phyloP scores from a whole-genome alignment of 345 rosid genomes.

The Arabidopsis suecica region DNA sequence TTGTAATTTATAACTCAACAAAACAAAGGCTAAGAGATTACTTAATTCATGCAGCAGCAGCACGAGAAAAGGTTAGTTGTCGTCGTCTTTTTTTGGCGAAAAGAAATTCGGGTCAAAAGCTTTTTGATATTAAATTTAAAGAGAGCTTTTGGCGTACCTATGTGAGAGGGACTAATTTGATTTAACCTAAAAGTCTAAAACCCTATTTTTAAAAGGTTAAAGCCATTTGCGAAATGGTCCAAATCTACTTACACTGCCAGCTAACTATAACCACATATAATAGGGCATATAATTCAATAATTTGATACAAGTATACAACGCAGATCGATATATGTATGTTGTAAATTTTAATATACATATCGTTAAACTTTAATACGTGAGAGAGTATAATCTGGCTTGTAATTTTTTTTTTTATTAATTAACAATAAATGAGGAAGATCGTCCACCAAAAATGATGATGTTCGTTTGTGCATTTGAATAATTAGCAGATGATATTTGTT shows the following conservation, averaged over 20 bases:
- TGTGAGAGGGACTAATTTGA: constrained; percentile 35
- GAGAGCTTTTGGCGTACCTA: constrained; percentile 39
- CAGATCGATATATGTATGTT: no score
- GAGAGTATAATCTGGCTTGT: no score
- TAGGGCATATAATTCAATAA: neutral
- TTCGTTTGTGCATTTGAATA: no score
- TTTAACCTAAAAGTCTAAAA: constrained; percentile 33
- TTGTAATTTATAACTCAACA: constrained; percentile 14
- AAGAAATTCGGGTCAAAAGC: constrained; percentile 31
- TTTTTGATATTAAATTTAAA: constrained; percentile 25
- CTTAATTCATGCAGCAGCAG: constrained; percentile 5
- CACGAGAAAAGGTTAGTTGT: constrained; percentile 35
- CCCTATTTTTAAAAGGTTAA: constrained; percentile 23
- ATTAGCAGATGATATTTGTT: no score
- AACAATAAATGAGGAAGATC: neutral
- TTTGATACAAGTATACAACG: no score
- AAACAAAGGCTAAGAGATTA: constrained; percentile 12
- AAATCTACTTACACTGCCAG: constrained; percentile 25
- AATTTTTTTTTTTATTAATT: no score
- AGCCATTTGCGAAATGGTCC: constrained; percentile 37
- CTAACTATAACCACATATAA: constrained; percentile 23
- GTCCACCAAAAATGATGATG: neutral
- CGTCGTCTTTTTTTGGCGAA: neutral
- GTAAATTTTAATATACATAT: no score
- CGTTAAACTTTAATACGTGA: no score